Evolutionary conservation across 495 filamentous ascomycete genomes (phyloP), one percentile per base, ranked within the genome.

Genomic region (Tirmania nivea): DNA sequence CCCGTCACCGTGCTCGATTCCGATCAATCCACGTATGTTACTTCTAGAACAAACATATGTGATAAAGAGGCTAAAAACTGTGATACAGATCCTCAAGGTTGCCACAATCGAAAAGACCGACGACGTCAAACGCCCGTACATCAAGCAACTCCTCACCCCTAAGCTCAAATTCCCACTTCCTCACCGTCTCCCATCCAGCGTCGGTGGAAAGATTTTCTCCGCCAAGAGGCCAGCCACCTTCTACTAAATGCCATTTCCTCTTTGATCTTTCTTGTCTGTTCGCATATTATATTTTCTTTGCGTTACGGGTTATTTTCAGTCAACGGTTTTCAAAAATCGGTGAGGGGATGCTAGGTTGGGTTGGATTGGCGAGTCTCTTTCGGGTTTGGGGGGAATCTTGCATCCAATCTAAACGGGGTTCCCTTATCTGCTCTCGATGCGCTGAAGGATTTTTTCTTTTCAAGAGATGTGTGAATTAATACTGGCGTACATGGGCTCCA

Each of bases 141-240:
- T 96, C 79, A 89, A 84, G 77, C 90, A 97, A 73, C 85, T 97
- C 69, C 70, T 96, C 68, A 72, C 74, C 70, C 94, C 94, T 81
- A 69, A 82, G 70, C 83, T 97, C 70, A 83, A 86, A 70, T 97
- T 97, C 84, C 90, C 90, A 69, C 84, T 97, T 63, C 90, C 90
- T 65, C 90, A 96, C 77, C 90, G 90, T 64, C 74, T 89, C 60
- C 75, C 78, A 70, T 86, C 83, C 74, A 75, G 73, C 60, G 68
- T 66, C 66, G 78, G 73, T 74, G 83, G 81, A 74, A 93, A 90
- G 76, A 67, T 96, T 66, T 97, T 89, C 75, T 74, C 81, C 66
- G 78, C 85, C 68, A 84, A 78, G 70, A 79, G 90, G 71, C 90
- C 90, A 66, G 81, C 84, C 57, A 96, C 90, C 67, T 95, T 95